Base-by-base conservation (phyloP, 1,284 basidiomycete species). In the Abortiporus biennis region DNA sequence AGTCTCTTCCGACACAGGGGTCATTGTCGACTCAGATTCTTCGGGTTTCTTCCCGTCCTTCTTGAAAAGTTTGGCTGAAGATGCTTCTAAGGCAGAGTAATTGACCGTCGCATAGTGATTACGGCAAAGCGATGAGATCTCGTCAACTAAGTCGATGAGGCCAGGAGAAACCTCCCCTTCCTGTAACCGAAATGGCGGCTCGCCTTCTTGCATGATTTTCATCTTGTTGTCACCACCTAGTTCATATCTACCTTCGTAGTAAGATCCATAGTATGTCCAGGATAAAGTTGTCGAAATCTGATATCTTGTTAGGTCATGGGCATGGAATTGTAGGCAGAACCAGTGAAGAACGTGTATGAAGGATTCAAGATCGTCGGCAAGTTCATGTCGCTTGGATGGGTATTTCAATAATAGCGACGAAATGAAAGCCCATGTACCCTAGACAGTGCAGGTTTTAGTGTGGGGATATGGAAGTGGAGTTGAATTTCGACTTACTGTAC, bases 401-500 rank as follows among this genome's bases (percentile, higher is more conserved):
- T 42, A 35, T 11, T 21, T 19, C 19, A 42, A n/a, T 9, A 31
- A 23, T 11, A 24, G 11, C n/a, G 32, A 31, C 5, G 40, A 42
- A 8, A 42, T 35, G 23, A 42, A 42, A 5, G 6, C 6, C 40
- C 40, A 42, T 21, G 40, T 42, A 11, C 40, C 40, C 40, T 42
- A 20, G 13, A 21, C 2, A 17, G n/a, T n/a, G n/a, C 6, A n/a
- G n/a, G 11, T 6, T 3, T 6, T 21, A 6, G 20, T 15, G 16
- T 21, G 21, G 9, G 29, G 12, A n/a, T 6, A 11, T 8, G 9
- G n/a, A 29, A n/a, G n/a, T 9, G 9, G 27, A 29, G 8, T 9
- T 29, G 27, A 9, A n/a, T n/a, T 29, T n/a, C 9, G n/a, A 29
- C 27, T 29, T n/a, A 29, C 27, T 29, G 27, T 9, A n/a, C 27